Evolutionary conservation across 129 eudicot species (phyloP), one percentile per base, ranked within the genome.

Genomic region (Kitagawia praeruptora): DNA sequence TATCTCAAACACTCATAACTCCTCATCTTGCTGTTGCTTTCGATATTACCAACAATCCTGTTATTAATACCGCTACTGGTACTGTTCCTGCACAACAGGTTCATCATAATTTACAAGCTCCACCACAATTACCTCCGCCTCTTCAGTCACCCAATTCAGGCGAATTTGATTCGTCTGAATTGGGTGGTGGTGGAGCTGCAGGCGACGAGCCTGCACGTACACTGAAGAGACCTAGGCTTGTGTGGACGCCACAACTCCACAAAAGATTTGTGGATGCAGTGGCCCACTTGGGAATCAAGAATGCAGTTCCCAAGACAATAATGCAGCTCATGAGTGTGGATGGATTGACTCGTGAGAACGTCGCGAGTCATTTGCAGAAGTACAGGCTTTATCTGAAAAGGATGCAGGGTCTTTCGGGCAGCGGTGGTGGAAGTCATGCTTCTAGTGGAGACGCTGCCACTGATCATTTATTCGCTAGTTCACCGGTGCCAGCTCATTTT

Each of bases 171-270:
- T 90, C 98, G 6, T 70, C 95, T 25, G 98, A 89, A 76, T 64
- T 87, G 44, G 86, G 88, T 11, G 69, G 69, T 25, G 90, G 89
- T 76, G 69, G 69, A 8, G 88, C 81, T 2, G 75, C 72, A 58
- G 91, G 86, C 1, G 93, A 92, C 23, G 97, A 95, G 81, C 93
- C 96, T 0, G 97, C 98, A n/a, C 78, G 99, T 25, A 95, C 99
- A 14, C 84, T 95, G 25, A 95, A 95, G 82, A 85, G 99, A 61
- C 97, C 99, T 14, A 86, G 99, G 44, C 94, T 95, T 0, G 99
- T 95, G 61, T 95, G 99, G 99, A 95, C 99, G 38, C 97, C 98
- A 2, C 98, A 93, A 81, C 93, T 93, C 18, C 98, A 93, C 84
- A 93, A 91, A 79, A 78, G 98, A 47, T 93, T 93, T 70, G 97